Conservation (phyloP, 495 filamentous ascomycete species). For the Penicillium paradoxum region DNA sequence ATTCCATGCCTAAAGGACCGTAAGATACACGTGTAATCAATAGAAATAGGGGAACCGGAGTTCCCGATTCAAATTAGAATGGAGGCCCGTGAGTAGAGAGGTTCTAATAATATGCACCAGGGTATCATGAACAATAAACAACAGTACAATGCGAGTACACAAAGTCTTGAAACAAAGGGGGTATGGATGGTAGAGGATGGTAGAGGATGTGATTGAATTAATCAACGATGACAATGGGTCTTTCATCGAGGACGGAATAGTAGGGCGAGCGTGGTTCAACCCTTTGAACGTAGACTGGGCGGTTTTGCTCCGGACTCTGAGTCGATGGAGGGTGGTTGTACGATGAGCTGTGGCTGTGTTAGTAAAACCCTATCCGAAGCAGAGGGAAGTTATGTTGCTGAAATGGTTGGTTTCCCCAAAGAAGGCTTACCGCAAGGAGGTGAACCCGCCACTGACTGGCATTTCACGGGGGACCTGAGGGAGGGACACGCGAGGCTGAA, state of each 20-base stretch:
- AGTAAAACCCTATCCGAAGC: neutral
- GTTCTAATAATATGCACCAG: conserved; percentile 22
- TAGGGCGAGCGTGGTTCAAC: conserved; percentile 19
- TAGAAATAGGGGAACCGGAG: neutral
- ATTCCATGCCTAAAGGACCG: neutral
- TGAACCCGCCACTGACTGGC: conserved; percentile 16
- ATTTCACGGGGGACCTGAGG: conserved; percentile 12
- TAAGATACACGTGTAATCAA: too few species aligned
- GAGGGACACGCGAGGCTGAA: conserved; percentile 4
- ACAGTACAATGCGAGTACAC: conserved; percentile 4
- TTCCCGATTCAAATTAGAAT: neutral
- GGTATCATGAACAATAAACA: conserved; percentile 30
- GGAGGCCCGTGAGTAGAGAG: conserved; percentile 7
- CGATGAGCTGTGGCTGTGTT: conserved; percentile 8
- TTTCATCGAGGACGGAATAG: conserved; percentile 21
- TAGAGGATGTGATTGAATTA: conserved; percentile 8
- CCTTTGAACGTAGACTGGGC: conserved; percentile 25
- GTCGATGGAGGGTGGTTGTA: conserved; percentile 19
- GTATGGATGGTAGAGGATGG: neutral
- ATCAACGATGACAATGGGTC: conserved; percentile 33
- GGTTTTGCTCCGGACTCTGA: conserved; percentile 22
- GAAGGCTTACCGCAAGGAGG: conserved; percentile 20
- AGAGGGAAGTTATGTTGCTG: neutral
- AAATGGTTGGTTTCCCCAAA: neutral
- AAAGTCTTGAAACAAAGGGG: neutral